Percentiles rank a stretch among this genome's conserved stretches.
phyloP scores from a whole-genome alignment of 164 flowering plant genomes.

The Liriodendron chinense region DNA sequence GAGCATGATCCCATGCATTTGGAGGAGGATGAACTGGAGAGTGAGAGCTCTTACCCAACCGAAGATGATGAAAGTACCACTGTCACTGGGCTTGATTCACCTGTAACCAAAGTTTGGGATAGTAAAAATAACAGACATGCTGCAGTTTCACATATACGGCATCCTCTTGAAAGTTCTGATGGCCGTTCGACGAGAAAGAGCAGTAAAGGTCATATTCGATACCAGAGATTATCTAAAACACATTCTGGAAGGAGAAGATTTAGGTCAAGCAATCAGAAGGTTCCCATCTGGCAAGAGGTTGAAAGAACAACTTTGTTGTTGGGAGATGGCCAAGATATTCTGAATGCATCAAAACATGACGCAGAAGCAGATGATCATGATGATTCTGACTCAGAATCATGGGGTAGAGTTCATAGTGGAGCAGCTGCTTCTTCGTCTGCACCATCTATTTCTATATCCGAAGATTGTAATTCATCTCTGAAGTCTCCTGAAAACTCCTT shows the following conservation, averaged over 20 bases:
- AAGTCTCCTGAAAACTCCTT: conserved; percentile 41
- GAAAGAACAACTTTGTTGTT: conserved; percentile 79
- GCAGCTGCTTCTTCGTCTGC: conserved; percentile 73
- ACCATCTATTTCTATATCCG: conserved; percentile 36
- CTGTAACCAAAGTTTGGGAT: conserved; percentile 96
- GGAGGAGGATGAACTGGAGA: conserved; percentile 52
- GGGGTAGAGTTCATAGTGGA: conserved; percentile 69
- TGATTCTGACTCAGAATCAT: conserved; percentile 65
- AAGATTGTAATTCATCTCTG: conserved; percentile 29
- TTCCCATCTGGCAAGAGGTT: conserved; percentile 76
- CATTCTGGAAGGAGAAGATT: conserved; percentile 62
- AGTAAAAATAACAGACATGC: conserved; percentile 65
- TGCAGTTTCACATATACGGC: conserved; percentile 62
- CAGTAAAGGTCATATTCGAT: conserved; percentile 39
- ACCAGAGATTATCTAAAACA: conserved; percentile 36
- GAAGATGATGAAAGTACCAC: conserved; percentile 70
- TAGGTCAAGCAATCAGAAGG: conserved; percentile 47
- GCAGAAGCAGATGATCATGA: conserved; percentile 61
- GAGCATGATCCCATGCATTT: conserved; percentile 26
- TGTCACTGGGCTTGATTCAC: conserved; percentile 89
- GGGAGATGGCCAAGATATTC: conserved; percentile 84
- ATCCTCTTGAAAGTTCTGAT: conserved; percentile 83
- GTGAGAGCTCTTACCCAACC: conserved; percentile 53
- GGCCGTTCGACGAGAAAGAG: conserved; percentile 40
- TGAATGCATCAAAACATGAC: conserved; percentile 40